Conservation (phyloP, 2,329 filamentous ascomycete species). For the Trichophaea hybrida region DNA sequence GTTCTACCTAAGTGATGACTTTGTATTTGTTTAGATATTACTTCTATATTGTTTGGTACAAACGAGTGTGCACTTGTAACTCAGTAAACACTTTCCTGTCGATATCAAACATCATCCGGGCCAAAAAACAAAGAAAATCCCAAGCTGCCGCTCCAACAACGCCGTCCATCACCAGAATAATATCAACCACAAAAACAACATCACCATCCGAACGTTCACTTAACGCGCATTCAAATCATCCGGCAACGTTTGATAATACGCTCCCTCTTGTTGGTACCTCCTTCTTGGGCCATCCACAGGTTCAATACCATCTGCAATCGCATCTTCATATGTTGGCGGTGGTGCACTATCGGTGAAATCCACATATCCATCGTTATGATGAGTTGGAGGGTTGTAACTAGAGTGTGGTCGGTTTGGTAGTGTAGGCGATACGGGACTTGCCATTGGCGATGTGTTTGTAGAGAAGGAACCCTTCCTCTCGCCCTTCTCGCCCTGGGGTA, state of each 20-base stretch:
- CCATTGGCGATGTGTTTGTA: not conserved
- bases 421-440: not conserved
- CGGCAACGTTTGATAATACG: constrained; percentile 17
- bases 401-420: constrained; percentile 14
- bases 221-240: constrained; percentile 11
- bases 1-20: no score
- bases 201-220: no score
- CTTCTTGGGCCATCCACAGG: constrained; percentile 26
- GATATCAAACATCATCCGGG: no score
- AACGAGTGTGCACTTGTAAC: no score
- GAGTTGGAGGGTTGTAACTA: not conserved
- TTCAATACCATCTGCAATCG: constrained; percentile 24
- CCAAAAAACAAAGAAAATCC: no score
- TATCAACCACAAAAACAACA: no score
- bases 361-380: constrained; percentile 4
- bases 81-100: no score
- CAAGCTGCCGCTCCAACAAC: no score
- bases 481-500: not conserved
- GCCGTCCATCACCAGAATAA: no score
- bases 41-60: no score
- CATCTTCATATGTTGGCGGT: constrained; percentile 27
- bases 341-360: constrained; percentile 2
- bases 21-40: no score
- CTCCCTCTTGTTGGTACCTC: constrained; percentile 17
- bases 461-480: not conserved